Base-by-base conservation (phyloP, 345 rosid species). In the Arabidopsis suecica region DNA sequence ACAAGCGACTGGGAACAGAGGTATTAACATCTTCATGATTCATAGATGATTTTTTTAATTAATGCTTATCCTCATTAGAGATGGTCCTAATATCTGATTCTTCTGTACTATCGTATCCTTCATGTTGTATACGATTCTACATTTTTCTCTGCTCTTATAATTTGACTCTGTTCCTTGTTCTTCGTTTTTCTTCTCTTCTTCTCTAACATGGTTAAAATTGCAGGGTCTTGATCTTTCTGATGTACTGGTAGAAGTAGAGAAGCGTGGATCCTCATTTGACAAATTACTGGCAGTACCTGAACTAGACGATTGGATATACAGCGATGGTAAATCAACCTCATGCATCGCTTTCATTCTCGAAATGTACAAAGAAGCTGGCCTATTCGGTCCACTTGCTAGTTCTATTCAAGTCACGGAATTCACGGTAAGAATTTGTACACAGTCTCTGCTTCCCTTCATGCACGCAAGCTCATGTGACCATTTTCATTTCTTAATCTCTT, bases 301-400 rank as follows among this genome's bases (percentile, higher is more conserved):
- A 79, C 88, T 86, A 75, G 99, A 96, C 74, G 87, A 89, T 58
- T 96, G 99, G 99, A 6, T 86, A 47, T 96, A 96, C 66, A 83
- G 84, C 11, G 99, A 96, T 67, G 99, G 99, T 69, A 89, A 84
- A 83, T 96, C 99, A 0, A 81, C 96, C 57, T 91, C 99, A 0
- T 96, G 99, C 71, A 79, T 96, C 11, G 98, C 98, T 36, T 96
- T 93, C 64, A 73, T 93, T 54, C 97, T 93, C 30, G 96, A 93
- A 83, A 81, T 96, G 86, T 96, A 91, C 83, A 96, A 96, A 85
- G 99, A 80, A 73, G 97, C 96, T 28, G 97, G 99, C 8, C 80
- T 93, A 4, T 93, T 96, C 45, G 84, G 81, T 81, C 88, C 93
- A 42, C 71, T 84, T 54, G 73, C 86, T 40, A 73, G 74, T 76